Base-by-base conservation (phyloP, 495 filamentous ascomycete genomes). In the Aspergillus carlsbadensis region DNA sequence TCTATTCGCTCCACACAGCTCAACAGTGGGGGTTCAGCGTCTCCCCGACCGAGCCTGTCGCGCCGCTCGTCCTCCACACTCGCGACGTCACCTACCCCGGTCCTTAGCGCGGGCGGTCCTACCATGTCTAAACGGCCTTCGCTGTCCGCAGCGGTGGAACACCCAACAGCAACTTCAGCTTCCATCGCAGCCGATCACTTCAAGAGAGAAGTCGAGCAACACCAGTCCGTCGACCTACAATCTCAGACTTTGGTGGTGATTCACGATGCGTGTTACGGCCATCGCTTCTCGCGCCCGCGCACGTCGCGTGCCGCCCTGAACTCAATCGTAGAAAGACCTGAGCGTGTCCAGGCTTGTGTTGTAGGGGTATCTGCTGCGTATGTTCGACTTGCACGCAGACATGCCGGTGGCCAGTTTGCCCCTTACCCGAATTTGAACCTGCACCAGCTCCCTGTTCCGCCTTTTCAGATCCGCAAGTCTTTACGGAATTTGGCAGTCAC, bases 251-350 rank as follows among this genome's bases (percentile, higher is more conserved):
- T 93, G 2, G 91, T 96, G 10, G 80, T 98, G 29, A 65, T 98
- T 4, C 90, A 98, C 55, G 95, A 98, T 69, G 85, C 87, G 47
- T 96, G 93, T 73, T 98, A 97, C 62, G 91, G 91, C 10, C 94
- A 98, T 69, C 85, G 89, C 1, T 98, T 82, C 65, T 88, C 91
- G 11, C 81, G 94, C 20, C 91, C 90, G n/a, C 84, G 87, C 35
- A 84, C 87, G 0, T 83, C 81, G 2, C 84, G 83, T 49, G 76
- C 74, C 3, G 78, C 76, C 4, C 77, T 98, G 0, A 83, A 66
- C 48, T 86, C 81, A 37, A 93, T 98, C 44, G 91, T 97, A 13
- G 94, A 98, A 70, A 79, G 93, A 34, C 94, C 94, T 26, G 94
- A 98, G 74, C 83, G 94, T 34, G 85, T 98, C 44, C 90, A 88